Evolutionary conservation across 1,284 basidiomycete species (phyloP).

Genomic region (Rhizopogon hawkerae): DNA sequence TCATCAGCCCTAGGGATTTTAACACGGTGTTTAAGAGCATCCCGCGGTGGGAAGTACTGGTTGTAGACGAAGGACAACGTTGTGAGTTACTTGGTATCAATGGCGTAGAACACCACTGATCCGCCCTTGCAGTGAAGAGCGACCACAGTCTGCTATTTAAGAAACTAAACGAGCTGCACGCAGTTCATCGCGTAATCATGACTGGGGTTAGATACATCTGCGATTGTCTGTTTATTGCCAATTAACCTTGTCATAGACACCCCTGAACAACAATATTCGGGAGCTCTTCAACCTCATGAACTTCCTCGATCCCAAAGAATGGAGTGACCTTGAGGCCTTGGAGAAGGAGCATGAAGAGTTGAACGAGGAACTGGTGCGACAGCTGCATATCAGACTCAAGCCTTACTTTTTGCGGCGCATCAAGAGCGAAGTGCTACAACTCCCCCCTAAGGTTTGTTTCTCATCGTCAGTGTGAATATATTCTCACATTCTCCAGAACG

Average conservation of each 20-base stretch:
- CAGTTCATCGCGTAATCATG: conserved; percentile 81
- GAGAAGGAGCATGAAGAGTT: conserved; percentile 69
- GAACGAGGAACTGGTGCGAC: conserved; percentile 68
- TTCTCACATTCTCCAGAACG: conserved; percentile 44
- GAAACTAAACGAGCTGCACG: conserved; percentile 73
- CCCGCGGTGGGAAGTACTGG: conserved; percentile 85
- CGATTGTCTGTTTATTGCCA: conserved; percentile 1
- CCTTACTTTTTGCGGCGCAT: conserved; percentile 91
- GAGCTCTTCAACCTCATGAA: conserved; percentile 95
- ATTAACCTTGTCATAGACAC: conserved; percentile 50
- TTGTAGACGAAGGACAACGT: conserved; percentile 91
- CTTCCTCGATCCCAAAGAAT: conserved; percentile 75
- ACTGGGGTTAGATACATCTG: conserved; percentile 55
- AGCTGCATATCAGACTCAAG: conserved; percentile 70
- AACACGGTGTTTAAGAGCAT: conserved; percentile 65
- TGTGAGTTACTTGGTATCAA: conserved; percentile 40
- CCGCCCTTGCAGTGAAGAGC: conserved; percentile 56
- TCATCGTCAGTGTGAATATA: conserved; percentile 3
- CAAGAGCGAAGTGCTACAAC: conserved; percentile 86
- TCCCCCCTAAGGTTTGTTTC: conserved; percentile 76
- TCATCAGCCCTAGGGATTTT: conserved; percentile 63
- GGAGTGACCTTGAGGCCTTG: conserved; percentile 65
- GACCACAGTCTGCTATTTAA: conserved; percentile 77
- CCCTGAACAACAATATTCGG: conserved; percentile 92
- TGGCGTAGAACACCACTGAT: conserved; percentile 6